Evolutionary conservation across 2,329 filamentous ascomycete species (phyloP).

Genomic region (Ilyonectria sp.): DNA sequence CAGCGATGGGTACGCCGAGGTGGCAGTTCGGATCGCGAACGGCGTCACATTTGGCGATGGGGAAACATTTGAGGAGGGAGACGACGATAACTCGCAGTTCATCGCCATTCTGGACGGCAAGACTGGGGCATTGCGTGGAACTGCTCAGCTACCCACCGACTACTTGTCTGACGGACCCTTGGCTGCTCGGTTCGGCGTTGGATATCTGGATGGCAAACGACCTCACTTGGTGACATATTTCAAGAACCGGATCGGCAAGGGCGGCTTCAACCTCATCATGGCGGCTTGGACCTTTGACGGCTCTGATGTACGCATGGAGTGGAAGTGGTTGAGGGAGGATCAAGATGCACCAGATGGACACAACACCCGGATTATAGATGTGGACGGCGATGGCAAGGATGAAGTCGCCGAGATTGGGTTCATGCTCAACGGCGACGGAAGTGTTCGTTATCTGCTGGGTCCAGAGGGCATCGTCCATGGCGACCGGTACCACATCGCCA

Average conservation of each 20-base stretch:
- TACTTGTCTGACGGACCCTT: conserved; percentile 34
- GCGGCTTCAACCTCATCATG: conserved; percentile 27
- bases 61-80: conserved; percentile 23
- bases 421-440: conserved; percentile 41
- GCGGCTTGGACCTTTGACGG: conserved; percentile 41
- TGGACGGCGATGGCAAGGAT: conserved; percentile 38
- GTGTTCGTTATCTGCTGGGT: conserved; percentile 35
- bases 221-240: conserved; percentile 39
- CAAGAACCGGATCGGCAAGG: conserved; percentile 37
- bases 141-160: conserved; percentile 24
- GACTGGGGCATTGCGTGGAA: conserved; percentile 35
- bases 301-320: conserved; percentile 31
- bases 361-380: conserved; percentile 43
- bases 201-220: conserved; percentile 36
- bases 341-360: conserved; percentile 38
- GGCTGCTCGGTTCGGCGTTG: conserved; percentile 36
- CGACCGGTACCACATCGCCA: conserved; percentile 43
- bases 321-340: conserved; percentile 39
- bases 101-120: conserved; percentile 40
- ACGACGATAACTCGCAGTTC: conserved; percentile 37
- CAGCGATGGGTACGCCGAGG: conserved; percentile 41
- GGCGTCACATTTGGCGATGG: conserved; percentile 41
- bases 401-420: conserved; percentile 43
- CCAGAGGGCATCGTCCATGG: conserved; percentile 39
- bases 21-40: conserved; percentile 44